Base-by-base conservation (phyloP, 2,329 filamentous ascomycete genomes). In the Hypoxylon sp. region DNA sequence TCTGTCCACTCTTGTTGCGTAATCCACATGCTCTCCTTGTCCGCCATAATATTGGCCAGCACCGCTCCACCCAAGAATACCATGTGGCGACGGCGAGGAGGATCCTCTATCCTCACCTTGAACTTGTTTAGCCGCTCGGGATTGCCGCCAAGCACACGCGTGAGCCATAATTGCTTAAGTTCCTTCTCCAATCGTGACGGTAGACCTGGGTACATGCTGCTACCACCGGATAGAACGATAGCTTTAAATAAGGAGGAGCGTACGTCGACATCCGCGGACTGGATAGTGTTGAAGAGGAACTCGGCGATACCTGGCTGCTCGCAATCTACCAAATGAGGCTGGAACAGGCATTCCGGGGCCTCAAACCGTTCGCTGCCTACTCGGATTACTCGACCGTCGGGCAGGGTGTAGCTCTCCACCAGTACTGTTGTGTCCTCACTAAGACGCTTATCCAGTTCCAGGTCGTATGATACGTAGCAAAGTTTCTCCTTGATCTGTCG, bases 401-500 rank as follows among this genome's bases (percentile, higher is more conserved):
- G 96, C 9, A 99, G 87, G 1, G 96, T 99, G 84, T 99, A 99
- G 78, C 93, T 97, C 82, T 99, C 96, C 10, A 99, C 96, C 60
- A 99, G 85, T 7, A 98, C 94, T 0, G 96, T 99, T 14, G 96
- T 99, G 76, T 99, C 96, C 83, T 99, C 96, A 77, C 93, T 97
- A 71, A 99, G 89, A 74, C 93, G 90, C 84, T 98, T 94, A 85
- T 99, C 96, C 60, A 99, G 86, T 81, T 97, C 94, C 63, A 99
- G 88, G 80, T 99, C 96, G 85, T 98, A 99, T 11, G 94, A 98
- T 63, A 99, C 95, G 80, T 99, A 99, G 87, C 96, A 98, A 56
- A 99, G 91, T 87, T 99, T 99, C 86, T 99, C 96, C 85, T 99
- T 99, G 85, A 99, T 98, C 81, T 98, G 95, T 69, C 96, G 92